phyloP scores from a whole-genome alignment of 257 asterid genomes.

The Solanum lycopersicoides region DNA sequence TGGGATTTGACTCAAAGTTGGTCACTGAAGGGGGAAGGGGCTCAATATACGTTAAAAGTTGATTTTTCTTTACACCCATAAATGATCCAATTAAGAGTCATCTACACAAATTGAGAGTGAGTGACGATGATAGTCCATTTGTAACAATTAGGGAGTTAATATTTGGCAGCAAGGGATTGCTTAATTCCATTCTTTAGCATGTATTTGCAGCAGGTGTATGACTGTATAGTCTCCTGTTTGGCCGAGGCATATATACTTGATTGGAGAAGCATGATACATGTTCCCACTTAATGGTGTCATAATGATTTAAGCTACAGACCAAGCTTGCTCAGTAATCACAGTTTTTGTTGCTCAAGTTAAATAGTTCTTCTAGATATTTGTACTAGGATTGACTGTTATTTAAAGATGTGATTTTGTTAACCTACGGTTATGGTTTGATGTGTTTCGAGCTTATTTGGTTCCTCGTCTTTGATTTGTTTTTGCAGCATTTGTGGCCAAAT shows the following conservation, averaged over 20 bases:
- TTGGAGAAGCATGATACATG: background rate
- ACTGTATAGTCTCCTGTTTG: background rate
- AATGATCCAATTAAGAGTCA: background rate
- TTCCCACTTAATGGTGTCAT: background rate
- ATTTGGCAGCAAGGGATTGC: background rate
- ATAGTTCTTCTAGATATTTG: background rate
- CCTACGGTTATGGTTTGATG: background rate
- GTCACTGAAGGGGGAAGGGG: background rate
- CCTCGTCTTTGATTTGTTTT: slow-evolving; percentile 5
- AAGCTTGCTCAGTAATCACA: background rate
- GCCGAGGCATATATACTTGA: background rate
- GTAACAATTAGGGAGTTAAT: background rate
- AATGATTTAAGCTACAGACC: background rate
- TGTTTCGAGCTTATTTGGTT: background rate
- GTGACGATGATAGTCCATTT: background rate
- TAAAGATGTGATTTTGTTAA: background rate
- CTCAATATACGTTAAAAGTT: background rate
- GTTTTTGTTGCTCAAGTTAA: background rate
- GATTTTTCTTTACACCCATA: background rate
- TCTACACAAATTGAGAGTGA: background rate
- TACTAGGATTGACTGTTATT: background rate
- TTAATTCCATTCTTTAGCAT: background rate
- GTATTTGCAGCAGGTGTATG: background rate
- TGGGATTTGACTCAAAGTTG: background rate
- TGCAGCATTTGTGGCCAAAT: slow-evolving; percentile 98